These are phyloP conservation scores for Cutaneotrichosporon cutaneum DNA, from an alignment of 1,284 basidiomycete genomes.

Conservation along the genomic window DNA sequence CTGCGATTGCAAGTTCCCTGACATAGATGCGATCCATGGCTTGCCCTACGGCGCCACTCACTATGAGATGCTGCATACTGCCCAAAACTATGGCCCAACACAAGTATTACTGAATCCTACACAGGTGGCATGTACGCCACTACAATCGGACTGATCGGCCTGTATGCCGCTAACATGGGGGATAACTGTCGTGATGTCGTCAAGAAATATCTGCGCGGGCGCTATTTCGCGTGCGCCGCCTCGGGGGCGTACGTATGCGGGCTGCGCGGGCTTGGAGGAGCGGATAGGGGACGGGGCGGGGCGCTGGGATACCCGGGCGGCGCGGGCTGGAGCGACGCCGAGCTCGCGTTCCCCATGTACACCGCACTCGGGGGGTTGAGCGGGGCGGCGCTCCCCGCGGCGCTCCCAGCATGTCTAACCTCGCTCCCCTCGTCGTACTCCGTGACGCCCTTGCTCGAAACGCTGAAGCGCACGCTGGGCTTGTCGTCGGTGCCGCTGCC, in stretches of 20 bases:
- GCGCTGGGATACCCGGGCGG: not conserved
- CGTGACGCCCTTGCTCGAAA: not conserved
- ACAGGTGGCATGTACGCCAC: not conserved
- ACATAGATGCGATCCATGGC: not conserved
- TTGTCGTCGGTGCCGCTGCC: not conserved
- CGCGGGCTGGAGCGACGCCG: not conserved
- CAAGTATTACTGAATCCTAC: not conserved
- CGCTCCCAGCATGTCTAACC: not conserved
- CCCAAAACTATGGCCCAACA: not conserved
- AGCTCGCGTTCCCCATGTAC: not conserved
- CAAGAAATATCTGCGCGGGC: not conserved
- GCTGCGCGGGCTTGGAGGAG: not conserved
- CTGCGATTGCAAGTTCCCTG: too few species aligned
- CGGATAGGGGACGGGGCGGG: not conserved
- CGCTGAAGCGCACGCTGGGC: not conserved
- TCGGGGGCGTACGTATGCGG: not conserved
- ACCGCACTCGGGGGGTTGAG: conserved; percentile 2
- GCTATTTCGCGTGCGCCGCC: not conserved
- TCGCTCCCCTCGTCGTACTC: not conserved
- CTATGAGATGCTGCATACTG: not conserved
- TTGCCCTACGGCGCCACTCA: not conserved
- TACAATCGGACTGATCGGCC: not conserved
- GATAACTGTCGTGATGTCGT: not conserved
- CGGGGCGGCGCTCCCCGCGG: not conserved
- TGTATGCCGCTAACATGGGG: not conserved